phyloP scores from a whole-genome alignment of 345 rosid species.

The Toxicodendron radicans region DNA sequence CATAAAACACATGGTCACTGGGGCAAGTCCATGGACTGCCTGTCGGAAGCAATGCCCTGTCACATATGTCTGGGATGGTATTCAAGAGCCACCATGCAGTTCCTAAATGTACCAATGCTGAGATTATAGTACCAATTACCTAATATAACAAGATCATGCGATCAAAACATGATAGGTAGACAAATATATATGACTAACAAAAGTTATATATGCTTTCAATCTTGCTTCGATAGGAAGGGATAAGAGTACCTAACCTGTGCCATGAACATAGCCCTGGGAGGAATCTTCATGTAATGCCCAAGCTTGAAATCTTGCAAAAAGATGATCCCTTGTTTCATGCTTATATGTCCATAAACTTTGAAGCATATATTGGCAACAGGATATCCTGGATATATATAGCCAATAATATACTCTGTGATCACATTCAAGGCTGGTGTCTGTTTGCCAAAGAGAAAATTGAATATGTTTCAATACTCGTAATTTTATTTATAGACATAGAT shows the following conservation, averaged over 20 bases:
- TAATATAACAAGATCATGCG: constrained; percentile 16
- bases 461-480: constrained; percentile 1
- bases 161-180: neutral
- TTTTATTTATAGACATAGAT: neutral
- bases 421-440: constrained; percentile 66
- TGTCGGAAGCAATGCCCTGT: constrained; percentile 48
- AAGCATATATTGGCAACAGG: constrained; percentile 70
- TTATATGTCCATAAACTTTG: constrained; percentile 63
- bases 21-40: constrained; percentile 78
- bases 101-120: constrained; percentile 51
- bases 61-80: constrained; percentile 53
- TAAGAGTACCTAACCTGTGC: constrained; percentile 44
- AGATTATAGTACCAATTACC: constrained; percentile 57
- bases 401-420: constrained; percentile 64
- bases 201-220: neutral
- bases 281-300: constrained; percentile 79
- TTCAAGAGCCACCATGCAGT: constrained; percentile 77
- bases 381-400: constrained; percentile 61
- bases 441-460: neutral
- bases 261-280: constrained; percentile 65
- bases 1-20: constrained; percentile 57
- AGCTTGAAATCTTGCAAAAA: constrained; percentile 74
- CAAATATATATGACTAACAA: neutral
- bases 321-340: constrained; percentile 64
- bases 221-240: neutral